Evolutionary conservation across 768 basidiomycete genomes (phyloP), one percentile per base, ranked within the genome.

Genomic region (Leccinellum rugosiceps): DNA sequence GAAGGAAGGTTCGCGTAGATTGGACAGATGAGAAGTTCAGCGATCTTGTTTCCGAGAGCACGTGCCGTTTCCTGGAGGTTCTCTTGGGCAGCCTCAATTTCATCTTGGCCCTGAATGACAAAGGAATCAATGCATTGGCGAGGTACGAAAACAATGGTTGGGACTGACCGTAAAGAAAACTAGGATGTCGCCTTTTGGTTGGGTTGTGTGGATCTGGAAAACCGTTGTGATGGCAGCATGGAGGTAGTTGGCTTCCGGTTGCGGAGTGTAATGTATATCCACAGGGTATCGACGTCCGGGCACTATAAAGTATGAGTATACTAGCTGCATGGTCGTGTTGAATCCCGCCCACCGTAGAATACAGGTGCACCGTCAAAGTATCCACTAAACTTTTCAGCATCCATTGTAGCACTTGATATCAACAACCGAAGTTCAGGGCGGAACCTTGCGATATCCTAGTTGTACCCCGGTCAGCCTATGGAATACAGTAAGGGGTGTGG

Each of bases 1-100:
- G 93, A 95, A 1, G 97, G 97, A n/a, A 99, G 76, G 70, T 97
- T 98, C 60, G 97, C 97, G 67, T 99, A 99, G 59, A 99, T 99
- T 3, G 97, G 97, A 67, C 95, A 98, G 58, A 99, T 83, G 56
- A 98, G 86, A 46, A 99, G 81, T 66, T 99, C 97, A 6, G 85
- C 82, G 47, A 98, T 89, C 75, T 98, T 98, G 77, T 98, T 98
- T 19, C 95, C 95, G 0, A 99, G 78, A 1, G 96, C 90, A 23
- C 94, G 86, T 23, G 94, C 88, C 0, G 97, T 99, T 77, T 99
- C 97, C 69, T 92, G 87, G 32, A 99, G 76, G 71, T 92, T 97
- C 75, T 99, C 97, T 50, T 95, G 91, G 38, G 94, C 94, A 1
- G 94, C 91, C 74, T 99, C 97, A 59, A 98, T 99, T 74, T 98